A percentile compares a stretch with the other conserved stretches of the same genome.
Evolutionary conservation across 1,284 basidiomycete species (phyloP).

Genomic region (Cryptococcus maquisensis): DNA sequence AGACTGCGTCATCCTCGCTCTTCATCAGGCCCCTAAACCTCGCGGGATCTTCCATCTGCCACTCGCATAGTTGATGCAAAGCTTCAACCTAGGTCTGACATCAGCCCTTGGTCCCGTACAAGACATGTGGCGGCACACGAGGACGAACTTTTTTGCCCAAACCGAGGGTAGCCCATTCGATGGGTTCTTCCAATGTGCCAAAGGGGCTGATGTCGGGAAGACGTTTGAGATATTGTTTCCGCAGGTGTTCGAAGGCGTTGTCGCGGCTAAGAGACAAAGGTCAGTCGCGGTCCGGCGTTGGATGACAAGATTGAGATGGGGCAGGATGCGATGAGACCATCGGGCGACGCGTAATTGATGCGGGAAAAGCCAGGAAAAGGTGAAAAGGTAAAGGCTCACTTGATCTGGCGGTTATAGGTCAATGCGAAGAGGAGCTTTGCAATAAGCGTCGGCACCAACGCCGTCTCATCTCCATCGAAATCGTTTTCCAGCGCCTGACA

Average conservation of each 20-base stretch:
- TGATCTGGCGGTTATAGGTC: constrained; percentile 52
- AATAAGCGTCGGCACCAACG: constrained; percentile 49
- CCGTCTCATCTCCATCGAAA: constrained; percentile 49
- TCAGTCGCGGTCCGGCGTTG: neutral
- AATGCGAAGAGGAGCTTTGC: constrained; percentile 52
- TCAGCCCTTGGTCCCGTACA: too few relatives aligned
- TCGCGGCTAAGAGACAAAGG: constrained; percentile 27
- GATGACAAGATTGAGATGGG: neutral
- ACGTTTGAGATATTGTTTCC: constrained; percentile 46
- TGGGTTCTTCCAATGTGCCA: constrained; percentile 42
- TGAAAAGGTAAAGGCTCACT: constrained; percentile 41
- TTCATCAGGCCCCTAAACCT: constrained; percentile 52
- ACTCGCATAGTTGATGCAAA: constrained; percentile 54
- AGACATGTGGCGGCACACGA: too few relatives aligned
- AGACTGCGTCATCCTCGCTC: constrained; percentile 51
- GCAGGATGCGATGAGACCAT: neutral
- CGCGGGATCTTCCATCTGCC: constrained; percentile 54
- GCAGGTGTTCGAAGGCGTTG: constrained; percentile 45
- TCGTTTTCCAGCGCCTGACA: constrained; percentile 51
- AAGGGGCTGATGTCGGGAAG: constrained; percentile 31
- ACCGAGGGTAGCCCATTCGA: constrained; percentile 51
- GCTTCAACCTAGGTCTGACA: constrained; percentile 48
- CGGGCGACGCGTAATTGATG: neutral
- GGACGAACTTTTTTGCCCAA: constrained; percentile 51
- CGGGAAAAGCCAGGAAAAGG: neutral